These are phyloP conservation scores for Geosiphon pyriformis DNA, from an alignment of 192 early-diverging fungal genomes.

Conservation along the genomic window DNA sequence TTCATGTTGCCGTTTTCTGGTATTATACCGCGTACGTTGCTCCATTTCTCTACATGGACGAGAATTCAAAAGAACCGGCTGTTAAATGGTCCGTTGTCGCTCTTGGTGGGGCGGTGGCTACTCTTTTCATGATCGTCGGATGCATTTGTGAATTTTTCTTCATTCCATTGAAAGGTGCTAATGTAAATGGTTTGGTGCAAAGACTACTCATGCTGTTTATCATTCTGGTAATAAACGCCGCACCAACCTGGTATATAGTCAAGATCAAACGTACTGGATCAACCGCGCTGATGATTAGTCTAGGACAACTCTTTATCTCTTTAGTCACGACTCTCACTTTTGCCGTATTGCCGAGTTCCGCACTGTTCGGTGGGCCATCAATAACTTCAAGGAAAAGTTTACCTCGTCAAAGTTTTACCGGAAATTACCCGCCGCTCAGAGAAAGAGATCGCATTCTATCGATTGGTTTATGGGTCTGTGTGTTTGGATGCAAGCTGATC, in stretches of 20 bases:
- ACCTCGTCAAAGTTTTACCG: conserved; percentile 57
- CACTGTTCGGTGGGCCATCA: conserved; percentile 42
- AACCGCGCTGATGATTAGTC: conserved; percentile 54
- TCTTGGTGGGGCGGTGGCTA: conserved; percentile 63
- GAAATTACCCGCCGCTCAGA: conserved; percentile 68
- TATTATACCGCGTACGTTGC: conserved; percentile 74
- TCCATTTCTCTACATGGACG: conserved; percentile 55
- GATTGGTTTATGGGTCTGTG: conserved; percentile 61
- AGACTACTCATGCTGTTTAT: conserved; percentile 49
- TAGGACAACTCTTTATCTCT: conserved; percentile 65
- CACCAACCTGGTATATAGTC: conserved; percentile 56
- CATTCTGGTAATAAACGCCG: conserved; percentile 56
- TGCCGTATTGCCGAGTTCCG: conserved; percentile 60
- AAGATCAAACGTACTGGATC: conserved; percentile 38
- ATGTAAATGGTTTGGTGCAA: conserved; percentile 46
- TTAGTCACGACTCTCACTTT: conserved; percentile 60
- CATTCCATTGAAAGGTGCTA: conserved; percentile 56
- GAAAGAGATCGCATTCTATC: conserved; percentile 63
- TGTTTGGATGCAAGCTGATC: conserved; percentile 71
- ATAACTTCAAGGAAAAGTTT: conserved; percentile 37
- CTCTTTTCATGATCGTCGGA: conserved; percentile 60
- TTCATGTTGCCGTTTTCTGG: conserved; percentile 73
- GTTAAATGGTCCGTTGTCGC: conserved; percentile 64
- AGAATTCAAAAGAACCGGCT: conserved; percentile 24
- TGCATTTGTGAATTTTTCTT: conserved; percentile 67